These are phyloP conservation scores for Wickerhamomyces kurtzmanii DNA, from an alignment of 805 yeast genomes.

Conservation along the genomic window DNA sequence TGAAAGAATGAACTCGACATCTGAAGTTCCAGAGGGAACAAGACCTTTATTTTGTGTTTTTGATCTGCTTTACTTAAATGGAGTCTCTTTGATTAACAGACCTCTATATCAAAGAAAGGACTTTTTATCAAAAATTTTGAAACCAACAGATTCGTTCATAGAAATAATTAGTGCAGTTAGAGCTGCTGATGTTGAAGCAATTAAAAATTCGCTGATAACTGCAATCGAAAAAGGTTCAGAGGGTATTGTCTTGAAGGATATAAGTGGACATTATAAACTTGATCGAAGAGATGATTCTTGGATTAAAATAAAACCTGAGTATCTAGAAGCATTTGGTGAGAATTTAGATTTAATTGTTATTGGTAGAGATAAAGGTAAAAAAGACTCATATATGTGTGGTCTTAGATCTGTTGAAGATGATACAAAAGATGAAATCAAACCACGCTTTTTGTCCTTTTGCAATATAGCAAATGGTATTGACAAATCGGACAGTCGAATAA, in stretches of 20 bases:
- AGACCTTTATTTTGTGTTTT: slow-evolving; percentile 57
- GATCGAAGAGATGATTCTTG: slow-evolving; percentile 60
- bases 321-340: slow-evolving; percentile 77
- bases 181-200: slow-evolving; percentile 38
- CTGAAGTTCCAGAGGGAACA: slow-evolving; percentile 16
- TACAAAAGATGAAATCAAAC: slow-evolving; percentile 6
- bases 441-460: slow-evolving; percentile 56
- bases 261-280: slow-evolving; percentile 44
- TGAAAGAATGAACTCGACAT: slow-evolving; percentile 28
- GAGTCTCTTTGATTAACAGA: slow-evolving; percentile 40
- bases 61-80: slow-evolving; percentile 69
- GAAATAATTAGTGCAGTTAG: slow-evolving; percentile 34
- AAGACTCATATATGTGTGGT: slow-evolving; percentile 67
- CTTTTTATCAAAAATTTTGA: slow-evolving; percentile 34
- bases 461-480: slow-evolving; percentile 81
- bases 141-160: slow-evolving; percentile 28
- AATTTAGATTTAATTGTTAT: slow-evolving; percentile 71
- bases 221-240: slow-evolving; percentile 63
- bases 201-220: slow-evolving; percentile 41
- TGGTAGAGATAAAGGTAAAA: slow-evolving; percentile 69
- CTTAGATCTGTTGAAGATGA: slow-evolving; percentile 35
- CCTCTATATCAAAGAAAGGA: slow-evolving; percentile 49
- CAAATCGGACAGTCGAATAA: slow-evolving; percentile 44
- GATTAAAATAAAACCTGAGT: slow-evolving; percentile 90
- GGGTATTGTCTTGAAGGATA: slow-evolving; percentile 72